Evolutionary conservation across 139 green algal species (phyloP).

Genomic region (Gonium pectorale): DNA sequence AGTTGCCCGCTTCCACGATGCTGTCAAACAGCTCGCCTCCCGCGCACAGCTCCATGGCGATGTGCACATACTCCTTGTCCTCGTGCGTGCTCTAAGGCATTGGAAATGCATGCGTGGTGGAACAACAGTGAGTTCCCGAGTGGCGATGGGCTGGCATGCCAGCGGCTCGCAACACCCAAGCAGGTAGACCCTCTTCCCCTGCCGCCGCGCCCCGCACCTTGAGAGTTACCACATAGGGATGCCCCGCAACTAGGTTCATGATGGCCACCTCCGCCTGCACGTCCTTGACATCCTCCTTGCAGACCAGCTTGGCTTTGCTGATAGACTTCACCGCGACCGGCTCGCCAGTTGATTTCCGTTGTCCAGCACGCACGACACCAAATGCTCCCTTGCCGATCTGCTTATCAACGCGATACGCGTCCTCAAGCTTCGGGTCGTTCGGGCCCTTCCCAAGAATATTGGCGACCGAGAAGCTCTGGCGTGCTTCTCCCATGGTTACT

Average conservation of each 20-base stretch:
- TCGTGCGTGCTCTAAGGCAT: constrained; percentile 73
- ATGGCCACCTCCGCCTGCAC: constrained; percentile 85
- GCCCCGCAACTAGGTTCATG: constrained; percentile 80
- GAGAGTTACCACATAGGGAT: constrained; percentile 82
- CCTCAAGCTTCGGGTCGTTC: constrained; percentile 58
- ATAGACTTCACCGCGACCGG: constrained; percentile 88
- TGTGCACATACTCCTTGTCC: constrained; percentile 87
- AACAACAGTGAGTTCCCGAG: too few species aligned
- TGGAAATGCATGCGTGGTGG: not conserved
- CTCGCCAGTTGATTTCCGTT: constrained; percentile 53
- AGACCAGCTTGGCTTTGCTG: constrained; percentile 85
- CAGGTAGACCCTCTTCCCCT: too few species aligned
- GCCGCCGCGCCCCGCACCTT: constrained; percentile 58
- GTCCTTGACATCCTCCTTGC: constrained; percentile 89
- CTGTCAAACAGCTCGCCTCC: constrained; percentile 98
- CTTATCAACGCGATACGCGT: constrained; percentile 59
- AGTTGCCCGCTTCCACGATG: constrained; percentile 90
- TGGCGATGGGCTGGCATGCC: too few species aligned
- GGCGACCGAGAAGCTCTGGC: constrained; percentile 25
- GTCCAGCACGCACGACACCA: constrained; percentile 60
- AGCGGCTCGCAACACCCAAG: too few species aligned
- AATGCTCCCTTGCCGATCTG: constrained; percentile 75
- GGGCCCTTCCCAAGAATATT: constrained; percentile 43
- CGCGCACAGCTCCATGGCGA: constrained; percentile 93
- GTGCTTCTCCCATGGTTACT: constrained; percentile 18